Conservation (phyloP, 2,329 filamentous ascomycete genomes). For the Paraconiothyrium sp. region DNA sequence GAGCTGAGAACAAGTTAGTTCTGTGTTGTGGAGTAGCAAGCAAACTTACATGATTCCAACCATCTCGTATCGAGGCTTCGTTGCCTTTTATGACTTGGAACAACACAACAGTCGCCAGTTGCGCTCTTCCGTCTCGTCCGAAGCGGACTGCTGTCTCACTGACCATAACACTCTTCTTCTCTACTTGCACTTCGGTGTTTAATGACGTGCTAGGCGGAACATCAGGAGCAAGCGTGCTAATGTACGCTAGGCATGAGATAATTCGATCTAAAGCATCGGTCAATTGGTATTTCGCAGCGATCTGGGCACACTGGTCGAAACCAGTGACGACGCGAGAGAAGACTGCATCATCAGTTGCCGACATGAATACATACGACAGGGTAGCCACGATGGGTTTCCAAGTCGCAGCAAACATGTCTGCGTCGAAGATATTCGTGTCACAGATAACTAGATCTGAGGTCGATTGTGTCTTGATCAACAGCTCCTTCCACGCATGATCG, state of each 20-base stretch:
- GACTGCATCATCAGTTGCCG: constrained; percentile 93
- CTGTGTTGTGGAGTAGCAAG: neutral
- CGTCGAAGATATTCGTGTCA: constrained; percentile 93
- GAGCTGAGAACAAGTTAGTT: constrained; percentile 67
- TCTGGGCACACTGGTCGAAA: constrained; percentile 94
- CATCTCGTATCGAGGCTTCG: constrained; percentile 76
- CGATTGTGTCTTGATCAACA: constrained; percentile 83
- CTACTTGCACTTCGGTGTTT: constrained; percentile 95
- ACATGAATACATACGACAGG: constrained; percentile 98
- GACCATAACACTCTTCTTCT: constrained; percentile 95
- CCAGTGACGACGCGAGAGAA: constrained; percentile 93
- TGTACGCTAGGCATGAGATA: constrained; percentile 86
- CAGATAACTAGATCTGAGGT: constrained; percentile 79
- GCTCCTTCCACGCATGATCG: constrained; percentile 96
- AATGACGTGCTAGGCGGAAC: constrained; percentile 81
- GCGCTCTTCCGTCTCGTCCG: constrained; percentile 90
- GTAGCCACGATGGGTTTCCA: constrained; percentile 97
- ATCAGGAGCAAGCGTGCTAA: constrained; percentile 85
- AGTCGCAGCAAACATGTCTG: constrained; percentile 95
- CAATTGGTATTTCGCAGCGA: constrained; percentile 84
- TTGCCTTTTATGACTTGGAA: constrained; percentile 91
- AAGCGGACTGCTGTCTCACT: constrained; percentile 97
- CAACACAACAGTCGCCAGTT: constrained; percentile 92
- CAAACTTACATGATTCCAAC: constrained; percentile 78
- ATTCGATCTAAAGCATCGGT: constrained; percentile 92